These are phyloP conservation scores for Fraxinus sp. DNA, from an alignment of 305 asterid species.

Conservation along the genomic window DNA sequence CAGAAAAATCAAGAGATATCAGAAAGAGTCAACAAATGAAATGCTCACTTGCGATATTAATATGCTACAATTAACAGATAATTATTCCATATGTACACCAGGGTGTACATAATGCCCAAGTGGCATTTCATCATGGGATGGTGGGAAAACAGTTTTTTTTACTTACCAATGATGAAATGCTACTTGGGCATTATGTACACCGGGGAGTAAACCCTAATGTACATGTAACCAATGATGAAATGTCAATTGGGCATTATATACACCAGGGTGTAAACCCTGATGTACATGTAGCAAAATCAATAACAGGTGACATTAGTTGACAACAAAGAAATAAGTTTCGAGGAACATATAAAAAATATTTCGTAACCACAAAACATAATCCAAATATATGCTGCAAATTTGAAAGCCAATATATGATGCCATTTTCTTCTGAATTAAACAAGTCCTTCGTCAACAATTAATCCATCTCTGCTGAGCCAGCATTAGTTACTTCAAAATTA, in stretches of 20 bases:
- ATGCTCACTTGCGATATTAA: constrained; percentile 3
- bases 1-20: constrained; percentile 13
- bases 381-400: not conserved
- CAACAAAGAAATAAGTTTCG: not conserved
- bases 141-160: not conserved
- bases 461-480: constrained; percentile 1
- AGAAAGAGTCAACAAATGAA: constrained; percentile 1
- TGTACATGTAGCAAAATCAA: not conserved
- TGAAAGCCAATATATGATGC: not conserved
- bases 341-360: not conserved
- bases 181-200: not conserved
- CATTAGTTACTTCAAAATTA: not conserved
- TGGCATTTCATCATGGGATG: not conserved
- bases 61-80: constrained; percentile 3
- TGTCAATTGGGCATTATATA: not conserved
- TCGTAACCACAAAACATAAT: not conserved
- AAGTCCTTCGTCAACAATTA: constrained; percentile 3
- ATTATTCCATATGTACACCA: not conserved
- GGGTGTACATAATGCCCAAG: not conserved
- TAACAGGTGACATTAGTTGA: not conserved
- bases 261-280: no score
- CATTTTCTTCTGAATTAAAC: not conserved
- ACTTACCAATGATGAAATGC: not conserved
- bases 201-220: not conserved
- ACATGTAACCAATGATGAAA: not conserved